A percentile compares a stretch with the other conserved stretches of the same genome.
Evolutionary conservation across 345 rosid species (phyloP).

Genomic region (Laguncularia racemosa): DNA sequence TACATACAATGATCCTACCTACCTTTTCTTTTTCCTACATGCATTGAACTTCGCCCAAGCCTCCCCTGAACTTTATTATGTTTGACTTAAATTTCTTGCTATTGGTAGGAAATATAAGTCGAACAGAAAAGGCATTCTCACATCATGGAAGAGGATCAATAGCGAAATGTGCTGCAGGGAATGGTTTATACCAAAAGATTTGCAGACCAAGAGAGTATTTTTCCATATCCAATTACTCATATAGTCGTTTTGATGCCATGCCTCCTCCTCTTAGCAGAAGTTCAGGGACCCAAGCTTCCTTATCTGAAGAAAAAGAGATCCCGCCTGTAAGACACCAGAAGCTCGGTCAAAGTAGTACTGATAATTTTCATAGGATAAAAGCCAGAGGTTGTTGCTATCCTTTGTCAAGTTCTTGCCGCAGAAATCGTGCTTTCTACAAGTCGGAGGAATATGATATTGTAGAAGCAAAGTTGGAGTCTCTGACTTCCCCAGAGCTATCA

Average conservation of each 20-base stretch:
- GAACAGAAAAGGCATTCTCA: constrained; percentile 19
- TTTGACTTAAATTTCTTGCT: not conserved
- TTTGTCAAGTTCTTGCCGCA: constrained; percentile 14
- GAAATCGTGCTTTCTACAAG: constrained; percentile 54
- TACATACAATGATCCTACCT: too few relatives aligned
- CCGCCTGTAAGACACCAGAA: too few relatives aligned
- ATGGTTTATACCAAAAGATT: constrained; percentile 16
- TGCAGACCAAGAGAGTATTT: constrained; percentile 17
- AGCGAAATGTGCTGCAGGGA: constrained; percentile 20
- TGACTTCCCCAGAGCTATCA: constrained; percentile 40
- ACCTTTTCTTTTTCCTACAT: not conserved
- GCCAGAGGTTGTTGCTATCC: constrained; percentile 24
- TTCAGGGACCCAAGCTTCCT: not conserved
- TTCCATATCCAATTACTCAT: constrained; percentile 19
- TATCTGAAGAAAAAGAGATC: too few relatives aligned
- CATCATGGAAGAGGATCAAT: constrained; percentile 16
- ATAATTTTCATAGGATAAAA: constrained; percentile 17
- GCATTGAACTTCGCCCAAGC: not conserved
- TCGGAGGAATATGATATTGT: constrained; percentile 76
- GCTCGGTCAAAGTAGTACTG: not conserved
- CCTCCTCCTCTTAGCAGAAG: constrained; percentile 16
- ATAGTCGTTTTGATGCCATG: constrained; percentile 9
- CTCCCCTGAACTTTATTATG: not conserved
- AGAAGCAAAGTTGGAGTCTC: constrained; percentile 40
- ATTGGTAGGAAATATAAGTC: constrained; percentile 34